Percentiles rank a stretch among this genome's conserved stretches.
These are phyloP conservation scores for Schizophyllum amplum DNA, from an alignment of 1,284 basidiomycete species.

Conservation along the genomic window DNA sequence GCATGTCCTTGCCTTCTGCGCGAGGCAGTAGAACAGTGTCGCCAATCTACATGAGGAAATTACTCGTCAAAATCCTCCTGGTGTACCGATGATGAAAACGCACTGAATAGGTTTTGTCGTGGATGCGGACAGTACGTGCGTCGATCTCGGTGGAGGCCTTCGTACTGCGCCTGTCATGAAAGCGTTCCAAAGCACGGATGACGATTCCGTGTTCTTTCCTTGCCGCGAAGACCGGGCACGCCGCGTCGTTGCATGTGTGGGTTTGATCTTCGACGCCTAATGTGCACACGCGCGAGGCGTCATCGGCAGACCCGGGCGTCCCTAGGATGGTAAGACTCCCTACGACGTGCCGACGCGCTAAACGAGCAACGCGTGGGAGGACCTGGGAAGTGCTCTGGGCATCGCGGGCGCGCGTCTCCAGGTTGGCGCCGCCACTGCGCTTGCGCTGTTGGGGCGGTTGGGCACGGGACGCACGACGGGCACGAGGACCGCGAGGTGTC, in stretches of 20 bases:
- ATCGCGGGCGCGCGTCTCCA: not conserved
- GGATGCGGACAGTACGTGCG: not conserved
- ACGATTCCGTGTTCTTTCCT: not conserved
- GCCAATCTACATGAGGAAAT: not conserved
- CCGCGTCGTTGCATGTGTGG: not conserved
- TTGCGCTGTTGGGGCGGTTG: not conserved
- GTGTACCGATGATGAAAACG: too few species aligned
- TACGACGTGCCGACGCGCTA: not conserved
- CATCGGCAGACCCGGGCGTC: not conserved
- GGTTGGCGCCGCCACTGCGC: not conserved
- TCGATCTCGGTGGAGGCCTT: not conserved
- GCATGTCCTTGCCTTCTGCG: not conserved
- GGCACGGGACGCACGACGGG: too few species aligned
- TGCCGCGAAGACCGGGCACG: not conserved
- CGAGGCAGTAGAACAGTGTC: not conserved
- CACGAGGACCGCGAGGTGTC: too few species aligned
- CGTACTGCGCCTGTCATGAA: not conserved
- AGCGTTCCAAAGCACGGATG: not conserved
- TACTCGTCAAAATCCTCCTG: too few species aligned
- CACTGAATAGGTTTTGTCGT: not conserved
- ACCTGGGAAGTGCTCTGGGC: not conserved
- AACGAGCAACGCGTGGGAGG: not conserved
- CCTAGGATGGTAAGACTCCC: not conserved
- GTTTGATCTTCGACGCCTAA: not conserved
- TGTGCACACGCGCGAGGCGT: not conserved